phyloP scores from a whole-genome alignment of 345 rosid genomes.

The Xanthoceras sorbifolium region DNA sequence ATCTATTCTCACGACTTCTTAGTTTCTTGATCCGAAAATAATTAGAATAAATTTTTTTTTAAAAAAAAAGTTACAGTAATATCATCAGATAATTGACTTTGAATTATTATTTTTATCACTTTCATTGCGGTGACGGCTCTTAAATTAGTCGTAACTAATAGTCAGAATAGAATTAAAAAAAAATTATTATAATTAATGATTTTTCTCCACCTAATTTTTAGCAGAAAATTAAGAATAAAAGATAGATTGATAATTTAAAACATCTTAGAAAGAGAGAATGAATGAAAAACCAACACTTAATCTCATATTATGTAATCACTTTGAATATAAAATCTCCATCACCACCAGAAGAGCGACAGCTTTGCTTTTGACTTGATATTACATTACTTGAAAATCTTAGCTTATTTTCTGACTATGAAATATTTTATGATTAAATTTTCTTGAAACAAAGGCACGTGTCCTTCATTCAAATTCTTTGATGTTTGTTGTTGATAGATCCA shows the following conservation, averaged over 20 bases:
- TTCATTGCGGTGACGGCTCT: background rate
- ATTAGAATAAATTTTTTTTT: background rate
- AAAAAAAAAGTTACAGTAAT: too few relatives aligned
- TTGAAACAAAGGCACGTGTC: slow-evolving; percentile 14
- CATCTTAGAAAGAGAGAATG: background rate
- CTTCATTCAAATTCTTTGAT: background rate
- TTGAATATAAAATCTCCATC: background rate
- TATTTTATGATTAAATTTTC: background rate
- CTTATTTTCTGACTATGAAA: slow-evolving; percentile 1
- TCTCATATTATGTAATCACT: background rate
- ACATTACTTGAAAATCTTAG: slow-evolving; percentile 17
- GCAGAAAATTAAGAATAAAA: background rate
- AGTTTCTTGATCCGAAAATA: background rate
- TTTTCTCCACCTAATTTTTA: background rate
- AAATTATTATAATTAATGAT: background rate
- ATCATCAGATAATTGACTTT: background rate
- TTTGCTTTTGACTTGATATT: slow-evolving; percentile 8
- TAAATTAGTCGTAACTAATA: background rate
- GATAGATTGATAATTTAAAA: background rate
- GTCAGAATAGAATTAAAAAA: background rate
- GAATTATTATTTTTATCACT: background rate
- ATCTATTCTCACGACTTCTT: background rate
- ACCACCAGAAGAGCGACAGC: background rate
- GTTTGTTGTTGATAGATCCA: background rate
- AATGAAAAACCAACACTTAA: slow-evolving; percentile 9